phyloP scores from a whole-genome alignment of 2,329 filamentous ascomycete genomes.

The Aspergillus arachidicola region DNA sequence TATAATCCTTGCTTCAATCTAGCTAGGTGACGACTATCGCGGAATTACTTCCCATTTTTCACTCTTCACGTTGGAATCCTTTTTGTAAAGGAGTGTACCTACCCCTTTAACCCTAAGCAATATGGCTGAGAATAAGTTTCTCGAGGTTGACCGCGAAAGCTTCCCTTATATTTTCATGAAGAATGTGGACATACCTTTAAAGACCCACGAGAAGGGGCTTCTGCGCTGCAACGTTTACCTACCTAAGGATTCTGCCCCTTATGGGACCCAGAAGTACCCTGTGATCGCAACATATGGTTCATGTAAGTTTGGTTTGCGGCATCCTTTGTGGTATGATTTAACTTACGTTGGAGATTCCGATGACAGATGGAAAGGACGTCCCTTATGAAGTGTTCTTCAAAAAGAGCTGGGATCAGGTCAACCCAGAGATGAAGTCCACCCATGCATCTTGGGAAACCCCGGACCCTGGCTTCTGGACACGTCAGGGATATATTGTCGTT shows the following conservation, averaged over 20 bases:
- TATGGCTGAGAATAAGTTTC: too few relatives aligned
- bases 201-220: slow-evolving; percentile 22
- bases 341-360: too few relatives aligned
- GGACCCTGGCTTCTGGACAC: slow-evolving; percentile 57
- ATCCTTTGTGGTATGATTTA: too few relatives aligned
- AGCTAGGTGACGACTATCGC: too few relatives aligned
- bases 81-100: too few relatives aligned
- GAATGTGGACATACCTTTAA: slow-evolving; percentile 48
- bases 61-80: too few relatives aligned
- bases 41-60: too few relatives aligned
- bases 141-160: too few relatives aligned
- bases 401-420: slow-evolving; percentile 40
- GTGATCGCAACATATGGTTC: slow-evolving; percentile 71
- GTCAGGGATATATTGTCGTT: slow-evolving; percentile 55
- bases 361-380: slow-evolving; percentile 65
- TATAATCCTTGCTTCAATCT: too few relatives aligned
- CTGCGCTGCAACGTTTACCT: slow-evolving; percentile 51
- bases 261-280: slow-evolving; percentile 40
- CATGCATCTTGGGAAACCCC: slow-evolving; percentile 62
- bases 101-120: too few relatives aligned
- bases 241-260: slow-evolving; percentile 34
- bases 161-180: slow-evolving; percentile 50
- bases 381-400: slow-evolving; percentile 51
- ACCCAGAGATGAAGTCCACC: slow-evolving; percentile 51
- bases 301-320: slow-evolving; percentile 30